Evolutionary conservation across 2,329 filamentous ascomycete genomes (phyloP).

Genomic region (Clarireedia monteithiana): DNA sequence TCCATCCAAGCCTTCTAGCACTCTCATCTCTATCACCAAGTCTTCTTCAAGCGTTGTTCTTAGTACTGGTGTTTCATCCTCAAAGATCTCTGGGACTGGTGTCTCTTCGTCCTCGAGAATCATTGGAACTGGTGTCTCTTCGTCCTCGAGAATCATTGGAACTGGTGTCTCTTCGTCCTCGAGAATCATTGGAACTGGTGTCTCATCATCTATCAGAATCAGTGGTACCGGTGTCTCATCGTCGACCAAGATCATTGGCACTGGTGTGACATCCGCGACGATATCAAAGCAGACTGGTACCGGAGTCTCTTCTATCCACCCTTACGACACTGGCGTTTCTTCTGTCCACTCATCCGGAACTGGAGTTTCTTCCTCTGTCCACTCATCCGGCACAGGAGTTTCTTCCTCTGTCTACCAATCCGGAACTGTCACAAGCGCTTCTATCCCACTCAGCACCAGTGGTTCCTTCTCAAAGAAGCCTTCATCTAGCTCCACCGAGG

Average conservation of each 20-base stretch:
- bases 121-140: not conserved
- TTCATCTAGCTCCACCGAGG: not conserved
- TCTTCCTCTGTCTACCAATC: not conserved
- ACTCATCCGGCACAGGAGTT: not conserved
- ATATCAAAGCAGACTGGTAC: not conserved
- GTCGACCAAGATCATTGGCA: not conserved
- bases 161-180: not conserved
- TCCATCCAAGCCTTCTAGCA: not conserved
- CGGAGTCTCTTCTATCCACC: not conserved
- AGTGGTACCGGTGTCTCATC: not conserved
- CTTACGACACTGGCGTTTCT: not conserved
- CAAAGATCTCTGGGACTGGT: not conserved
- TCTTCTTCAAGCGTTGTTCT: not conserved
- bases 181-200: not conserved
- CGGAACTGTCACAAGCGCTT: not conserved
- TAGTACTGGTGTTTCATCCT: not conserved
- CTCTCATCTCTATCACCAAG: not conserved
- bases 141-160: not conserved
- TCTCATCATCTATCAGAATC: not conserved
- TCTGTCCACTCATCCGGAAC: not conserved
- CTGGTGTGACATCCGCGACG: not conserved
- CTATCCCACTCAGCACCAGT: not conserved
- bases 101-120: not conserved
- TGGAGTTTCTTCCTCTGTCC: not conserved
- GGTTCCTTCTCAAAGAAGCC: not conserved